phyloP scores from a whole-genome alignment of 345 rosid genomes.

The Corchorus capsularis region DNA sequence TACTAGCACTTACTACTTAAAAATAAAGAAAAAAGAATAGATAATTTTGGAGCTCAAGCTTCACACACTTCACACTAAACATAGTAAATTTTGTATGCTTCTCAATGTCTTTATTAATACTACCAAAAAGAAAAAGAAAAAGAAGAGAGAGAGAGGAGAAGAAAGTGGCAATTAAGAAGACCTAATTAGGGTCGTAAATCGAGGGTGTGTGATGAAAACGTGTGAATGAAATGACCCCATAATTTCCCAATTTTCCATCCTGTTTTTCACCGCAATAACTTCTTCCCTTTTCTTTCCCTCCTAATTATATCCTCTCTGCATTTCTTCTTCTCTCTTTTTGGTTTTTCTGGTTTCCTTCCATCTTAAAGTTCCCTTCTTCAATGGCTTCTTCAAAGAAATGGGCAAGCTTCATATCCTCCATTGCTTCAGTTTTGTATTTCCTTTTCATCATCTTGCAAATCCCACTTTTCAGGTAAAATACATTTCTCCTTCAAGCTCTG shows the following conservation, averaged over 20 bases:
- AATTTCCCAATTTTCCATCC: neutral
- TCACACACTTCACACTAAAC: neutral
- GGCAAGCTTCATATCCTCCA: constrained; percentile 55
- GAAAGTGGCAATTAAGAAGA: neutral
- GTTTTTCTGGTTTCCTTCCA: neutral
- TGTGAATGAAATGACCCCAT: constrained; percentile 1
- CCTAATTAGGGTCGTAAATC: neutral
- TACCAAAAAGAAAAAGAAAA: too few relatives aligned
- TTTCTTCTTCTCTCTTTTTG: neutral
- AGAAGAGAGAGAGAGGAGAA: neutral
- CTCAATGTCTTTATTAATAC: neutral
- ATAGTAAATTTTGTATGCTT: neutral
- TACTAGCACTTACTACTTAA: too few relatives aligned
- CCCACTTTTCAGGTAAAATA: constrained; percentile 79
- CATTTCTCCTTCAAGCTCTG: neutral
- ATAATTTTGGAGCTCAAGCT: too few relatives aligned
- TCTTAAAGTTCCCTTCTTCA: neutral
- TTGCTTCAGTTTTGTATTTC: constrained; percentile 48
- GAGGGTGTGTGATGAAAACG: neutral
- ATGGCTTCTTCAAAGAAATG: constrained; percentile 63
- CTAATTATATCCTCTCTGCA: neutral
- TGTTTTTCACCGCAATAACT: neutral
- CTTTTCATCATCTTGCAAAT: constrained; percentile 69
- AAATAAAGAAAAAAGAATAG: too few relatives aligned
- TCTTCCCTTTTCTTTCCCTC: neutral